Conservation (phyloP, 2,329 filamentous ascomycete genomes). For the Cordyceps militaris region DNA sequence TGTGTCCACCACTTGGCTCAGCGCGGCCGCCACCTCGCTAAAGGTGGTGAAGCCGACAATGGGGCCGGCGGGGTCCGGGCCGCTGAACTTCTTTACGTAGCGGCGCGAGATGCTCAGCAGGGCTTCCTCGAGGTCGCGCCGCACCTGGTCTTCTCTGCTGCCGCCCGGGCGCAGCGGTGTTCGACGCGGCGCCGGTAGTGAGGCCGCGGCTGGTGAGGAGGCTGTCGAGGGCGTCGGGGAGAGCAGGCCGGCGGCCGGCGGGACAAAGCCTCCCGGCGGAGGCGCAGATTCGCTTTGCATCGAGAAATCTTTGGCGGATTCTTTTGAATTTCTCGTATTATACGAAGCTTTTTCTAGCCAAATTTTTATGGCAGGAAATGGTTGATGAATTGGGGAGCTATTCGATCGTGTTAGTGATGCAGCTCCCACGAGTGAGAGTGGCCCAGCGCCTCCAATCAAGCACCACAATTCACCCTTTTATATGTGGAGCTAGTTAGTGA, state of each 20-base stretch:
- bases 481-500: slow-evolving; percentile 8
- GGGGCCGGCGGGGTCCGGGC: slow-evolving; percentile 38
- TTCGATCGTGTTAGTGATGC: slow-evolving; percentile 3
- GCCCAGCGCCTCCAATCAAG: background rate
- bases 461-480: slow-evolving; percentile 9
- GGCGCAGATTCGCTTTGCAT: slow-evolving; percentile 21
- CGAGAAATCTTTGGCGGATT: background rate
- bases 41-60: slow-evolving; percentile 53
- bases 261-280: slow-evolving; percentile 47
- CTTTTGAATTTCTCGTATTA: background rate
- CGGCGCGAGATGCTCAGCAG: slow-evolving; percentile 49
- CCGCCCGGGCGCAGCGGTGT: slow-evolving; percentile 49
- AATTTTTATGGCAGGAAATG: background rate
- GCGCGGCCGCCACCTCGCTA: slow-evolving; percentile 62
- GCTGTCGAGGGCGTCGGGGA: slow-evolving; percentile 48
- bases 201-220: slow-evolving; percentile 32
- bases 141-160: slow-evolving; percentile 52
- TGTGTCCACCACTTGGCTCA: slow-evolving; percentile 69
- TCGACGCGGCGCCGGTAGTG: slow-evolving; percentile 49
- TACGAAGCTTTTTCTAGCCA: background rate
- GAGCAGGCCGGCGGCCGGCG: slow-evolving; percentile 33
- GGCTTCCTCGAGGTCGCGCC: slow-evolving; percentile 48
- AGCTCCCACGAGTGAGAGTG: background rate
- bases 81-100: slow-evolving; percentile 53
- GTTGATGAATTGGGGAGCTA: background rate